Percentiles rank a stretch among this genome's conserved stretches.
phyloP scores from a whole-genome alignment of 2,329 filamentous ascomycete species.

The Teratosphaeriaceae sp. region DNA sequence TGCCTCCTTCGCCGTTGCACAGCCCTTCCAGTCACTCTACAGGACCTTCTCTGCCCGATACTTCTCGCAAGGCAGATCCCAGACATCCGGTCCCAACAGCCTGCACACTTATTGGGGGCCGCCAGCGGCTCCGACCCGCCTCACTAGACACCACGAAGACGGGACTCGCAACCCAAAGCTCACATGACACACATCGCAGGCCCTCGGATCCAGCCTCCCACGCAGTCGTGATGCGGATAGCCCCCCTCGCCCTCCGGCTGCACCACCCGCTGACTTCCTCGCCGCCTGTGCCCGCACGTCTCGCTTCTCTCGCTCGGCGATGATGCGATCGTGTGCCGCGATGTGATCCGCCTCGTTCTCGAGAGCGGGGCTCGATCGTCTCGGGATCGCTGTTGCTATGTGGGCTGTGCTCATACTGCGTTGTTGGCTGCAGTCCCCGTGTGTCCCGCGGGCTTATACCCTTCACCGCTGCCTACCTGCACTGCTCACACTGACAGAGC shows the following conservation, averaged over 20 bases:
- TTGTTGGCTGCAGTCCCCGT: too few species aligned
- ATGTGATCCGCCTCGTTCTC: too few species aligned
- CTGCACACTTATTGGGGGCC: neutral
- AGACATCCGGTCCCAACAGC: neutral
- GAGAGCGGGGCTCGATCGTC: too few species aligned
- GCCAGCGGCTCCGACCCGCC: neutral
- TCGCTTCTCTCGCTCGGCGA: too few species aligned
- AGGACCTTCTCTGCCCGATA: neutral
- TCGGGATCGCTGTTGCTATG: too few species aligned
- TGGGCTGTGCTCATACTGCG: too few species aligned
- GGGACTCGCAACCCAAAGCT: neutral
- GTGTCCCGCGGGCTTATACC: too few species aligned
- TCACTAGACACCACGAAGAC: neutral
- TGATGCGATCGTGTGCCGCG: too few species aligned
- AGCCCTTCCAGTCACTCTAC: neutral
- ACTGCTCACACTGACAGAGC: too few species aligned
- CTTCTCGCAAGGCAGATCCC: neutral
- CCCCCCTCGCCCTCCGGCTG: neutral
- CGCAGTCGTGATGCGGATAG: neutral
- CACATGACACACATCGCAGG: neutral
- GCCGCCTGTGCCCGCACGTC: too few species aligned
- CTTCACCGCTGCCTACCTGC: too few species aligned
- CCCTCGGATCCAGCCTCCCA: neutral
- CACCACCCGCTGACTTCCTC: neutral
- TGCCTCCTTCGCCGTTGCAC: neutral